These are phyloP conservation scores for Inonotus hispidus DNA, from an alignment of 1,284 basidiomycete species.

Conservation along the genomic window DNA sequence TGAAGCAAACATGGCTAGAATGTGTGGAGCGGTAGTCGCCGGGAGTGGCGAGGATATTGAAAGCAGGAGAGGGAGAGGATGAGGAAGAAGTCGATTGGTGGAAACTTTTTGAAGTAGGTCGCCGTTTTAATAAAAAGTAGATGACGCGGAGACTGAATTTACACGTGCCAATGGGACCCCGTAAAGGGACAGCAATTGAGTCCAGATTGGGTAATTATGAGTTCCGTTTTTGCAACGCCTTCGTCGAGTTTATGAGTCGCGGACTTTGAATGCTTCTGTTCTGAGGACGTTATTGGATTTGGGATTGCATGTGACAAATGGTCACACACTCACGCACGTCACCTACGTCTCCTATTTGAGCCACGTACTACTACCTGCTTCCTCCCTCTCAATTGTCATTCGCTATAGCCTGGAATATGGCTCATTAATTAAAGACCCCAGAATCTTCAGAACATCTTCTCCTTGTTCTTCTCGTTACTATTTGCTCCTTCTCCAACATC, in stretches of 20 bases:
- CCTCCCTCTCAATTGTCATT: not conserved
- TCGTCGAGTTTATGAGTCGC: not conserved
- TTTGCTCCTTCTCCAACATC: not conserved
- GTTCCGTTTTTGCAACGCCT: not conserved
- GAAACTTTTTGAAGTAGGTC: not conserved
- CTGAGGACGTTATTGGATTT: not conserved
- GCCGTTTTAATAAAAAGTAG: not conserved
- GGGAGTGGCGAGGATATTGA: not conserved
- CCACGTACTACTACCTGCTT: not conserved
- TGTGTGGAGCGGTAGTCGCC: not conserved
- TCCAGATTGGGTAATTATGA: not conserved
- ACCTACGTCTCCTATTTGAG: not conserved
- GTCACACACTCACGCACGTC: not conserved
- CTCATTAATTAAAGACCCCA: conserved; percentile 4
- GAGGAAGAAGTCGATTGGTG: not conserved
- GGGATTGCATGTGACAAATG: not conserved
- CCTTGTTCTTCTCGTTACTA: not conserved
- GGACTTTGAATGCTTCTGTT: not conserved
- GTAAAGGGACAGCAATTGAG: not conserved
- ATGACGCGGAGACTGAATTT: conserved; percentile 3
- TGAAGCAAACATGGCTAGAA: not conserved
- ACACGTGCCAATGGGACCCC: not conserved
- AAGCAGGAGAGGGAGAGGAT: not conserved
- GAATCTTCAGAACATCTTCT: not conserved
- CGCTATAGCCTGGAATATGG: conserved; percentile 2